phyloP scores from a whole-genome alignment of 306 rosid species.

The Clitoria ternatea region DNA sequence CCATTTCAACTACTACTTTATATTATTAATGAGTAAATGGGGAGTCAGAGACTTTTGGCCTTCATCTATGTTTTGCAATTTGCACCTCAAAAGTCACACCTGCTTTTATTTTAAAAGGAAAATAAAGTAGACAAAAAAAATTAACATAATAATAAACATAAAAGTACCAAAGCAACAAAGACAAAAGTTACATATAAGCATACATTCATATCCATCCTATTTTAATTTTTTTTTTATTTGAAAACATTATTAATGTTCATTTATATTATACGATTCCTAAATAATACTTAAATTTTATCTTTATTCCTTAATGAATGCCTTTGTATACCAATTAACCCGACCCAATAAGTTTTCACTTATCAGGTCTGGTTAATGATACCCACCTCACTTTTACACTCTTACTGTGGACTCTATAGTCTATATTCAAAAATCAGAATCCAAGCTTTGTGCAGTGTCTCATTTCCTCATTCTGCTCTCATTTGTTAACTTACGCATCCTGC shows the following conservation, averaged over 20 bases:
- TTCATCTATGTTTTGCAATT: constrained; percentile 36
- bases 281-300: no score
- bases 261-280: no score
- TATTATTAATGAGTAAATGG: constrained; percentile 24
- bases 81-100: constrained; percentile 48
- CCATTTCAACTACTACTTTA: constrained; percentile 20
- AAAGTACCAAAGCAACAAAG: constrained; percentile 34
- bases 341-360: no score
- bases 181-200: not conserved
- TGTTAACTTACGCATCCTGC: constrained; percentile 17
- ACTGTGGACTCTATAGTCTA: not conserved
- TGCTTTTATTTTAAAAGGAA: constrained; percentile 17
- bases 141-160: constrained; percentile 30
- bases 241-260: no score
- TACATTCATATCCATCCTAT: constrained; percentile 5
- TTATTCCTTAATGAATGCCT: no score
- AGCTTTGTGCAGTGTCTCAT: constrained; percentile 21
- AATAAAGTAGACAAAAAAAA: constrained; percentile 22
- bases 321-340: no score
- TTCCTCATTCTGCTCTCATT: not conserved
- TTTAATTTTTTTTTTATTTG: no score
- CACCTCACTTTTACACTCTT: constrained; percentile 22
- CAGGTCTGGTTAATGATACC: constrained; percentile 14
- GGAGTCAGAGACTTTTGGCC: constrained; percentile 34
- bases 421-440: constrained; percentile 8